Base-by-base conservation (phyloP, 2,329 filamentous ascomycete species). In the Ophiocordyceps sinensis region DNA sequence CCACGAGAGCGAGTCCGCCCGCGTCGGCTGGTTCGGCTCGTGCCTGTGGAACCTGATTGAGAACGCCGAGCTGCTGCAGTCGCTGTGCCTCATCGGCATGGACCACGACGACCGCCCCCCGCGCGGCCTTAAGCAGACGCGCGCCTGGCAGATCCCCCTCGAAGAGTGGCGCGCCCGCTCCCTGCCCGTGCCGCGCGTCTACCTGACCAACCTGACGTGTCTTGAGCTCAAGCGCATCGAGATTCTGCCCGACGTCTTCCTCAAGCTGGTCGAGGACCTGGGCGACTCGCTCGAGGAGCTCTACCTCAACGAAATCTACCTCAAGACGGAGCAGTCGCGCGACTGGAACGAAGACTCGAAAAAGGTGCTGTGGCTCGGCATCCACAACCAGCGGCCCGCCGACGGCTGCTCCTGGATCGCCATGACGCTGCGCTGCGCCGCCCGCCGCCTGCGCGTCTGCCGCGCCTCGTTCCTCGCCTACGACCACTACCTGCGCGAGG, bases 41-140 rank as follows among this genome's bases (percentile, higher is more conserved):
- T 63, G 66, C 41, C 55, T 74, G 3, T 74, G 70, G 70, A 63
- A 66, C 45, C 51, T 71, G 34, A 64, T 73, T 14, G 60, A 62
- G 38, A 64, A 65, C 38, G 67, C 70, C 0, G 51, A 53, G 21
- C 50, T 55, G 9, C 59, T 74, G 12, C 56, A 64, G 46, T 71
- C 61, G 36, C 53, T 74, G 15, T 71, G 68, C 43, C 47, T 74
- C 14, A 58, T 67, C 11, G 67, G 67, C n/a, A 55, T 63, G 45
- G 62, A 67, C 43, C 54, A 61, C 15, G 61, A 65, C 21, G 59
- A 62, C 30, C 56, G 57, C 23, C 58, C 57, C 0, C 61, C 58
- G 3, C 50, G 57, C 19, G 53, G 55, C 3, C 41, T 66, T 32
- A 65, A 62, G 48, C 57, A 60, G 43, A 63, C 64, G 14, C 59